Evolutionary conservation across 805 yeast genomes (phyloP).

Genomic region (Hanseniaspora singularis): DNA sequence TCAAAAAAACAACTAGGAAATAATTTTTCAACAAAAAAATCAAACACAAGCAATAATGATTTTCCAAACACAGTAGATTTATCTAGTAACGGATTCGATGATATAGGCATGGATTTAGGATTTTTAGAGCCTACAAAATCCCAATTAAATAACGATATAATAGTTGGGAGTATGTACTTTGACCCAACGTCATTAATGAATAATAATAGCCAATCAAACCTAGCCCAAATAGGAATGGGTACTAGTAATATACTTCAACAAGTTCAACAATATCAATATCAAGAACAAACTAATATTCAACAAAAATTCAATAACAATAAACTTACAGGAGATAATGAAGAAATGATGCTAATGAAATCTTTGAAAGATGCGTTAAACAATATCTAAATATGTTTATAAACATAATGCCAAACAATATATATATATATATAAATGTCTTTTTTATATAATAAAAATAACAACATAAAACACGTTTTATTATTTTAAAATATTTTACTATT

Average conservation of each 20-base stretch:
- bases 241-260: conserved; percentile 5
- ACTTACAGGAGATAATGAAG: conserved; percentile 16
- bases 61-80: too few species aligned
- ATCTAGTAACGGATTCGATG: conserved; percentile 10
- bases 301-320: background rate
- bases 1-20: background rate
- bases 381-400: conserved; percentile 18
- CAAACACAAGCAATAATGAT: background rate
- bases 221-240: conserved; percentile 3
- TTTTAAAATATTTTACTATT: too few species aligned
- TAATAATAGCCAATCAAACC: conserved; percentile 3
- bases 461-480: too few species aligned
- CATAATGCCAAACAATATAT: too few species aligned
- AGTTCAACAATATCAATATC: conserved; percentile 12
- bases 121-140: background rate
- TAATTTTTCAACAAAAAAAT: too few species aligned
- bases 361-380: conserved; percentile 22
- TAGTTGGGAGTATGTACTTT: conserved; percentile 10
- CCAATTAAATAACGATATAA: conserved; percentile 1
- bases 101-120: conserved; percentile 9
- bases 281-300: background rate
- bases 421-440: too few species aligned
- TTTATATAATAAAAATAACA: background rate
- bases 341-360: conserved; percentile 21
- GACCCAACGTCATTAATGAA: background rate